A percentile compares a stretch with the other conserved stretches of the same genome.
These are phyloP conservation scores for Phoma sp. DNA, from an alignment of 2,329 filamentous ascomycete genomes.

Conservation along the genomic window DNA sequence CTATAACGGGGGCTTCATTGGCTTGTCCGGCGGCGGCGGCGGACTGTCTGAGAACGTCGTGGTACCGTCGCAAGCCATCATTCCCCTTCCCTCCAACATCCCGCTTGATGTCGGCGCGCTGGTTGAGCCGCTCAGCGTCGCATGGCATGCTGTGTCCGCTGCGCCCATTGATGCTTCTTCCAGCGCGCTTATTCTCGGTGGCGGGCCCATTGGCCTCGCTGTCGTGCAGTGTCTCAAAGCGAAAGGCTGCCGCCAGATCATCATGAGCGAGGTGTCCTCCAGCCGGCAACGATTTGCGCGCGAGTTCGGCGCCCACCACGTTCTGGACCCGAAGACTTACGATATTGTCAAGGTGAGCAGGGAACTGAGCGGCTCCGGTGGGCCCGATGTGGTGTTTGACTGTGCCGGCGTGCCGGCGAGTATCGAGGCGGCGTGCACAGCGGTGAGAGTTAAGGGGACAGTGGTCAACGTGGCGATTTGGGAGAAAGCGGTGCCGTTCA, in stretches of 20 bases:
- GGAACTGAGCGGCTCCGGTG: slow-evolving; percentile 56
- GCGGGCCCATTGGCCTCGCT: slow-evolving; percentile 67
- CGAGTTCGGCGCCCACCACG: slow-evolving; percentile 61
- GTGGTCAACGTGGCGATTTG: slow-evolving; percentile 71
- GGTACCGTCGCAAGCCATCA: slow-evolving; percentile 56
- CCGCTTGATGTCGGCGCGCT: slow-evolving; percentile 62
- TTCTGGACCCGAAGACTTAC: slow-evolving; percentile 60
- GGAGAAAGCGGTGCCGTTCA: slow-evolving; percentile 61
- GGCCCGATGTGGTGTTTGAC: slow-evolving; percentile 66
- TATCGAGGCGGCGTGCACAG: slow-evolving; percentile 51
- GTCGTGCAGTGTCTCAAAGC: slow-evolving; percentile 65
- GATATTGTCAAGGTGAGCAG: slow-evolving; percentile 55
- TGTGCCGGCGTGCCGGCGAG: slow-evolving; percentile 64
- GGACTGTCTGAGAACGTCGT: slow-evolving; percentile 63
- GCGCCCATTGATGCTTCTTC: slow-evolving; percentile 55
- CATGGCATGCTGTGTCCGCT: slow-evolving; percentile 66
- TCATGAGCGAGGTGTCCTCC: slow-evolving; percentile 62
- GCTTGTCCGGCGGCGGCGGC: slow-evolving; percentile 58
- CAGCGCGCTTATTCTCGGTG: slow-evolving; percentile 63
- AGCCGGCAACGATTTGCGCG: slow-evolving; percentile 59
- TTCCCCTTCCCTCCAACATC: slow-evolving; percentile 59
- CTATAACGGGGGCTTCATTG: slow-evolving; percentile 61
- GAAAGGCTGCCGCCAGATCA: slow-evolving; percentile 60
- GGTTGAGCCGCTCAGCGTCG: slow-evolving; percentile 68
- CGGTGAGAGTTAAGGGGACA: slow-evolving; percentile 60